A percentile compares a stretch with the other conserved stretches of the same genome.
Conservation (phyloP, 805 yeast genomes). For the Pichia sporocuriosa region DNA sequence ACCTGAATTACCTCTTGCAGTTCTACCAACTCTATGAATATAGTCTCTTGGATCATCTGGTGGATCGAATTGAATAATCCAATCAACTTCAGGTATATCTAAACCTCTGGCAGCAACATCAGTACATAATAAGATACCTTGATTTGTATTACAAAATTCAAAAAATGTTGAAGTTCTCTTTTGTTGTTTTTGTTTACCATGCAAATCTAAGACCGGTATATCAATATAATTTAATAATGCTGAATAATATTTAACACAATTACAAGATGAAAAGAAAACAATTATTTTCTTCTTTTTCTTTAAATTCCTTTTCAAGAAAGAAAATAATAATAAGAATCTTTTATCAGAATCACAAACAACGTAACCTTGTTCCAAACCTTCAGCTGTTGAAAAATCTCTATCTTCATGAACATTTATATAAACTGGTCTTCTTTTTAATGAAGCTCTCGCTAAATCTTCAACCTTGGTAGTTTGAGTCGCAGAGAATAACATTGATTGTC, state of each 20-base stretch:
- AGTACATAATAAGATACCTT: slow-evolving; percentile 89
- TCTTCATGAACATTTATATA: slow-evolving; percentile 90
- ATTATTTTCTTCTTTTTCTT: slow-evolving; percentile 91
- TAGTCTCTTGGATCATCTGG: slow-evolving; percentile 99
- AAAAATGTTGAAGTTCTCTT: slow-evolving; percentile 97
- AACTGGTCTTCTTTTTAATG: slow-evolving; percentile 86
- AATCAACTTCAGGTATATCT: slow-evolving; percentile 97
- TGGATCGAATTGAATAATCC: slow-evolving; percentile 98
- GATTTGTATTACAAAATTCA: slow-evolving; percentile 95
- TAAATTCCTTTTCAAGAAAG: slow-evolving; percentile 86
- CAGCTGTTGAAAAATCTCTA: slow-evolving; percentile 83
- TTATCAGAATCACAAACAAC: slow-evolving; percentile 96
- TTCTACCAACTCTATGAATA: slow-evolving; percentile 98
- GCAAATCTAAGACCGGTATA: slow-evolving; percentile 91
- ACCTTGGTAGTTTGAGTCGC: slow-evolving; percentile 99
- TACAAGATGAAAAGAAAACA: slow-evolving; percentile 94
- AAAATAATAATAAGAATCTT: slow-evolving; percentile 81
- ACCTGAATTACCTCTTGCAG: slow-evolving; percentile 89
- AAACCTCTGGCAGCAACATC: slow-evolving; percentile 99
- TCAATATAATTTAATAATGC: slow-evolving; percentile 94
- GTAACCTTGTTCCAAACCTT: slow-evolving; percentile 96
- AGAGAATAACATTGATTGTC: slow-evolving; percentile 97
- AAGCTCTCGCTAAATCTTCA: slow-evolving; percentile 95
- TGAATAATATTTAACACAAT: slow-evolving; percentile 92
- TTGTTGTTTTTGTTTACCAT: slow-evolving; percentile 98